phyloP scores from a whole-genome alignment of 768 basidiomycete species.

The Termitomyces sp. region DNA sequence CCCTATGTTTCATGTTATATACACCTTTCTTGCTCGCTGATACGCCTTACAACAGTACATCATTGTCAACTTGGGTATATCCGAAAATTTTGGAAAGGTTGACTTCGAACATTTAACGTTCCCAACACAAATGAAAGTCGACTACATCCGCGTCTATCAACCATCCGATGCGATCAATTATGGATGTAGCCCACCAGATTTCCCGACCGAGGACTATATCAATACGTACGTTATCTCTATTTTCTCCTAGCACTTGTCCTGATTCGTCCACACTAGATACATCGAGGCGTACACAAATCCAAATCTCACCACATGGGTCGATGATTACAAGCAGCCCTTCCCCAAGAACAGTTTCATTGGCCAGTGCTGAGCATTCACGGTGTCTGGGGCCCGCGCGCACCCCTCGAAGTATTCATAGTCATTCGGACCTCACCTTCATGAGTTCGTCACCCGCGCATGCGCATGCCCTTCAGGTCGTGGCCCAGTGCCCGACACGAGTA shows the following conservation, averaged over 20 bases:
- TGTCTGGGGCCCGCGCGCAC: background rate
- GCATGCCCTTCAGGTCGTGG: conserved; percentile 1
- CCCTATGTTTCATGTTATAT: background rate
- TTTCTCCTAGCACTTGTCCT: background rate
- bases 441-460: background rate
- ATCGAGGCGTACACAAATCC: conserved; percentile 68
- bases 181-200: conserved; percentile 63
- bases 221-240: conserved; percentile 33
- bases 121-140: conserved; percentile 47
- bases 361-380: conserved; percentile 22
- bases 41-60: conserved; percentile 48
- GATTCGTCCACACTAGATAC: conserved; percentile 28
- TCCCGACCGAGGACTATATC: conserved; percentile 73
- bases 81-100: conserved; percentile 66
- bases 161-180: conserved; percentile 53
- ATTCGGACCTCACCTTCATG: background rate
- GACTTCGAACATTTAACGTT: conserved; percentile 66
- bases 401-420: background rate
- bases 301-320: conserved; percentile 48
- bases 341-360: conserved; percentile 53
- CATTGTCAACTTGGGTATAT: conserved; percentile 80
- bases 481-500: conserved; percentile 7
- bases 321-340: conserved; percentile 46
- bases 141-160: conserved; percentile 69
- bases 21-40: background rate